A percentile compares a stretch with the other conserved stretches of the same genome.
phyloP scores from a whole-genome alignment of 768 basidiomycete species.

The Tulasnella sp. region DNA sequence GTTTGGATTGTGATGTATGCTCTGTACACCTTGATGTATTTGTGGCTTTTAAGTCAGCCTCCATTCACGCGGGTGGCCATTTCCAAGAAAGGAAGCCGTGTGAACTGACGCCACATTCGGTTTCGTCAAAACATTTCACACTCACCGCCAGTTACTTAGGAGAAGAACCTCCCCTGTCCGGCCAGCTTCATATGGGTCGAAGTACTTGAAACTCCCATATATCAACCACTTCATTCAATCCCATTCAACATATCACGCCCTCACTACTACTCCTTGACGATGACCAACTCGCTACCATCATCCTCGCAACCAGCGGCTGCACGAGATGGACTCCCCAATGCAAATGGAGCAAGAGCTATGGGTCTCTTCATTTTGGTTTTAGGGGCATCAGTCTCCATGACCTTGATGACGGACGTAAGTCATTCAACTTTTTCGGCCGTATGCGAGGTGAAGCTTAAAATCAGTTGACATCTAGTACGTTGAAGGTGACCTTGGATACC shows the following conservation, averaged over 20 bases:
- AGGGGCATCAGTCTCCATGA: slow-evolving; percentile 67
- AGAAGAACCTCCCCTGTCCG: not conserved
- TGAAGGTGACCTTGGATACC: slow-evolving; percentile 68
- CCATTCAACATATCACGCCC: not conserved
- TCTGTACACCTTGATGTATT: no score
- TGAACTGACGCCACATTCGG: not conserved
- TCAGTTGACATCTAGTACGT: slow-evolving; percentile 58
- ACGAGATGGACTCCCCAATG: not conserved
- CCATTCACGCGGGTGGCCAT: no score
- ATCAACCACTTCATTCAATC: not conserved
- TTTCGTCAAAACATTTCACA: not conserved
- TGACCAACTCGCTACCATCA: not conserved
- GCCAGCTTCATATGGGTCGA: not conserved
- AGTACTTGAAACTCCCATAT: not conserved
- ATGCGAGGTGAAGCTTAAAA: not conserved
- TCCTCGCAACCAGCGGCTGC: not conserved
- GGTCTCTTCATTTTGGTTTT: slow-evolving; percentile 33
- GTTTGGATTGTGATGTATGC: no score
- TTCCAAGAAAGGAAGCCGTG: not conserved
- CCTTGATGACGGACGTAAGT: slow-evolving; percentile 68
- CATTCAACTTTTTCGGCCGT: not conserved
- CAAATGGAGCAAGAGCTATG: not conserved
- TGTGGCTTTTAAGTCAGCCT: no score
- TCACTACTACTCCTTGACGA: not conserved
- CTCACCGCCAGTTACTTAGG: not conserved